Evolutionary conservation across 2,329 filamentous ascomycete genomes (phyloP), one percentile per base, ranked within the genome.

Genomic region (Pseudocercospora crystallina): DNA sequence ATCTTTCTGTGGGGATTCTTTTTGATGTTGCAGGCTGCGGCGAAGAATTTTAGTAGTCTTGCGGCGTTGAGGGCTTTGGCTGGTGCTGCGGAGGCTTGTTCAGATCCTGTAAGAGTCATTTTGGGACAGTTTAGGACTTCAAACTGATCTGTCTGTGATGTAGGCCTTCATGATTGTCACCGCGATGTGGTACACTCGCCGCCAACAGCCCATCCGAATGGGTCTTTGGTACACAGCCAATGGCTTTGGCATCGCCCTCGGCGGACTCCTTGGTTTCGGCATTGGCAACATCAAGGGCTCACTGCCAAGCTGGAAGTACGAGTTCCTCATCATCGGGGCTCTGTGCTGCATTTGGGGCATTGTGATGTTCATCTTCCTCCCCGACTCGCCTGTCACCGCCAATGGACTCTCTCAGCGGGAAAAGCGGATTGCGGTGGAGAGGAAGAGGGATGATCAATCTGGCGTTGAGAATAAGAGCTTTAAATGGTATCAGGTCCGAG

Each of bases 161-260:
- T 26, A 26, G 20, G 77, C 75, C 0, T 83, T 85, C 53, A 83
- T 86, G 73, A 67, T 86, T 1, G 81, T 86, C 32, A 85, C 82
- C 0, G 76, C 76, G 4, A 85, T 85, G 81, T 87, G 81, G 77
- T 62, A 61, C 37, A 53, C 51, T n/a, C 42, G 82, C 8, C 72
- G 75, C 2, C 80, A 87, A 59, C 83, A 86, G 59, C 82, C 83
- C 0, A 72, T 80, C 2, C 73, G 82, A 0, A 82, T 84, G 43
- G 80, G 79, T 1, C 68, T 80, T 0, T 84, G 80, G 80, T 84
- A 80, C 61, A 75, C 76, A 0, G 80, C 79, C 29, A 83, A 83
- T 41, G 82, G 82, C 0, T 64, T 82, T 7, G 81, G 79, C 1
- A 81, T 83, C 31, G 80, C 81, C 0, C 73, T 82, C 0, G 81